Evolutionary conservation across 352 stramenopile species (phyloP).

Genomic region (Phytophthora fragariaefolia): DNA sequence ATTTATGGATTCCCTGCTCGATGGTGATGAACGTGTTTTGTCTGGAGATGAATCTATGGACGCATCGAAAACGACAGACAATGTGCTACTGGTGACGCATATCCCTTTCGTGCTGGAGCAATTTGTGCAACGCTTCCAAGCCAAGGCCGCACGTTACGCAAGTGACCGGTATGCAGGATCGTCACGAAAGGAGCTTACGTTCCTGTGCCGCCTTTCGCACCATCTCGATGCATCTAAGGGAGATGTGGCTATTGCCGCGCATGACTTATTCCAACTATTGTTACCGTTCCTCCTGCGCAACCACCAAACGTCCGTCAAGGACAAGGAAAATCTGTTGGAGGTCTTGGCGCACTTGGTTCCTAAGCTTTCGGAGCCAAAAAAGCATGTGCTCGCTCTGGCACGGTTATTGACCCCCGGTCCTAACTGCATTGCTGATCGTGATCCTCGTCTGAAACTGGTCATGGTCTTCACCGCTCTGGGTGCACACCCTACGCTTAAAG

Average conservation of each 20-base stretch:
- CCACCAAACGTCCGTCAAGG: conserved; percentile 70
- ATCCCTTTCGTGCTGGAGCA: conserved; percentile 83
- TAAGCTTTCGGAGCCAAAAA: conserved; percentile 71
- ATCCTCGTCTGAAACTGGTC: conserved; percentile 67
- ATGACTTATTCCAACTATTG: conserved; percentile 87
- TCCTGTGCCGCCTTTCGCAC: conserved; percentile 79
- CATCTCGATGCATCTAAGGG: conserved; percentile 58
- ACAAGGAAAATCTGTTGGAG: conserved; percentile 85
- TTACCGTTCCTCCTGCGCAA: conserved; percentile 87
- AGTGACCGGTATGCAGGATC: conserved; percentile 81
- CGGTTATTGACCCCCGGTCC: conserved; percentile 77
- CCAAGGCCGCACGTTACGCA: conserved; percentile 78
- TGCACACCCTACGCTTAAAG: conserved; percentile 37
- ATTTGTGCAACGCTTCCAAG: conserved; percentile 84
- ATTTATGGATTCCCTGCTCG: conserved; percentile 83
- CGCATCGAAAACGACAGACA: conserved; percentile 8
- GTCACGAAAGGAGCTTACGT: conserved; percentile 81
- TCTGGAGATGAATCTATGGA: conserved; percentile 29
- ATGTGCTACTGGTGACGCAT: conserved; percentile 60
- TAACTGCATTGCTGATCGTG: conserved; percentile 75
- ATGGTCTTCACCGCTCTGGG: conserved; percentile 75
- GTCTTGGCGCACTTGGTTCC: conserved; percentile 82
- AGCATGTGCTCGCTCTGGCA: conserved; percentile 78
- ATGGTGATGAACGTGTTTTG: conserved; percentile 61
- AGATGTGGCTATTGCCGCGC: conserved; percentile 46